phyloP scores from a whole-genome alignment of 495 filamentous ascomycete species.

The Aspergillus carlsbadensis region DNA sequence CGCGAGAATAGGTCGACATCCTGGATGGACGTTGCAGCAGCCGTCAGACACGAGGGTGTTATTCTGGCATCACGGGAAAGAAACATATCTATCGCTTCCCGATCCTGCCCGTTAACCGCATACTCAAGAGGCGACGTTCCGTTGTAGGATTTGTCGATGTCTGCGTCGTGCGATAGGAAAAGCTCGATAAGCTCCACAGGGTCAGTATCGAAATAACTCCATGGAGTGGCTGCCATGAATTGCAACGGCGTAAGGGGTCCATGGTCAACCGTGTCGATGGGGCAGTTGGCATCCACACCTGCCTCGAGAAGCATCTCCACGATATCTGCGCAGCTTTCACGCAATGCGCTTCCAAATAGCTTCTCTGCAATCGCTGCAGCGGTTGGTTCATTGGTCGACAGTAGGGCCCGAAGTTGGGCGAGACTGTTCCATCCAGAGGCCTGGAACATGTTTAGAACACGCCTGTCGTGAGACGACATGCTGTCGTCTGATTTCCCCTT shows the following conservation, averaged over 20 bases:
- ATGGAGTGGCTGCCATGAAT: not conserved
- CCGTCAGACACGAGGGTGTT: conserved; percentile 1
- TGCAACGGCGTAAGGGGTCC: conserved; percentile 11
- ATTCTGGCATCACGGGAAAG: conserved; percentile 5
- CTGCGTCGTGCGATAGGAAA: not conserved
- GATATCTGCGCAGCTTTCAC: not conserved
- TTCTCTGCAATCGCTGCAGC: conserved; percentile 11
- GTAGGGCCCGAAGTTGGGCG: not conserved
- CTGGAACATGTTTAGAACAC: conserved; percentile 6
- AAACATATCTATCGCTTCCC: not conserved
- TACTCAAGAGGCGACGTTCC: conserved; percentile 1
- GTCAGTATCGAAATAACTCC: not conserved
- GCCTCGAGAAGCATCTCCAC: conserved; percentile 4
- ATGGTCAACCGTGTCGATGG: not conserved
- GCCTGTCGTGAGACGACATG: conserved; percentile 1
- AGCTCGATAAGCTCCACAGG: conserved; percentile 3
- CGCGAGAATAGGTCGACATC: not conserved
- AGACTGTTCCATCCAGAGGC: conserved; percentile 5
- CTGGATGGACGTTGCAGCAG: not conserved
- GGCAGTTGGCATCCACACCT: conserved; percentile 8
- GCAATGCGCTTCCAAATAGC: conserved; percentile 8
- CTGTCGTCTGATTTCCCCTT: not conserved
- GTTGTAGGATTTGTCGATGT: conserved; percentile 3
- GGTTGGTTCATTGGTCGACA: conserved; percentile 7
- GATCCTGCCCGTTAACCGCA: not conserved